Evolutionary conservation across 2,329 filamentous ascomycete genomes (phyloP), one percentile per base, ranked within the genome.

Genomic region (Ceratocystis albifundus): DNA sequence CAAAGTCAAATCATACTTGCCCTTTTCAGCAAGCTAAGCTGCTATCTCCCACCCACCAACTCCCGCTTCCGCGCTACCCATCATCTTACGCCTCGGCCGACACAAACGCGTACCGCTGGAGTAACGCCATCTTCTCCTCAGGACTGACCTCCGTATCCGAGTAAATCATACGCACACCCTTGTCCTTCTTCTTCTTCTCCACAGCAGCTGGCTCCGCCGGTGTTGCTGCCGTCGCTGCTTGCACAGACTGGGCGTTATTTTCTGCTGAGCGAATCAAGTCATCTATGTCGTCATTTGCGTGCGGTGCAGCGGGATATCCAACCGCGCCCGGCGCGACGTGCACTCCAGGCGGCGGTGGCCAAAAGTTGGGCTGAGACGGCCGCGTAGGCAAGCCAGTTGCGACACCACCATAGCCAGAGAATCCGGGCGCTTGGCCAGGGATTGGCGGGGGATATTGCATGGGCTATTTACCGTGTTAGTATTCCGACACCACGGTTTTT

Each of bases 51-150:
- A 61, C 20, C 48, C 48, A 61, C 28, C 28, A 41, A 61, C 61
- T 62, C n/a, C 2, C 55, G 7, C 5, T 17, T 25, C 55, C 12
- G 0, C 36, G 15, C 36, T 15, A 4, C 61, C 3, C 36, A n/a
- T 20, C 53, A 28, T 46, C 25, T 30, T 67, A 67, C 17, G 66
- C 66, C 22, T 65, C 70, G 36, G 64, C 68, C 50, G 81, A 82
- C 72, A 79, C 78, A 74, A 84, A 67, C 71, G 86, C 85, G 78
- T 95, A 96, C 75, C 85, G 86, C 69, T 88, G 80, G 77, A 94
- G 78, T 73, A 79, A 77, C 32, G 90, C 88, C 89, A 96, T 91
- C 77, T 87, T 90, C 80, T 96, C 92, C 78, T 96, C 92, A 1
- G 90, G 89, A 72, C 89, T 94, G 72, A 86, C 78, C 67, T 88